These are phyloP conservation scores for Limnanthes douglasii DNA, from an alignment of 345 rosid genomes.

Conservation along the genomic window DNA sequence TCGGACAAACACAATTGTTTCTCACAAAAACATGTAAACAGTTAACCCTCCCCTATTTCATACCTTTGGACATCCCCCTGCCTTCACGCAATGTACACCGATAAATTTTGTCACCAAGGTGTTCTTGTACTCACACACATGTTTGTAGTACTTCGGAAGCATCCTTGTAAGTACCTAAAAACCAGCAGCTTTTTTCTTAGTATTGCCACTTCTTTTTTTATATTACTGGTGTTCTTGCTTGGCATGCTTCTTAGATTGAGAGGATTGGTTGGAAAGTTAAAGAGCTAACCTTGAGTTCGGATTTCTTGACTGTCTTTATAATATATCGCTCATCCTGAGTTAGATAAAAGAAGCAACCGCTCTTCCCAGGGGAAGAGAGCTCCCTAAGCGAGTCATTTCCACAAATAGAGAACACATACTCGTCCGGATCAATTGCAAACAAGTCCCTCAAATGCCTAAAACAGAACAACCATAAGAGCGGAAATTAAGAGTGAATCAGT, in stretches of 20 bases:
- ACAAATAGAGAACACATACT: constrained; percentile 58
- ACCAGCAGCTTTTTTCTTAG: constrained; percentile 9
- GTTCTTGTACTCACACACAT: constrained; percentile 48
- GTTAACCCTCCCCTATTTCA: background rate
- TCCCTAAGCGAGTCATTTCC: constrained; percentile 62
- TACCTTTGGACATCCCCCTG: constrained; percentile 55
- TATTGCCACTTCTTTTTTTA: constrained; percentile 13
- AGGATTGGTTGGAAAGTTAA: background rate
- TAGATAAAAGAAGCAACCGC: constrained; percentile 57
- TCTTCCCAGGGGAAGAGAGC: constrained; percentile 67
- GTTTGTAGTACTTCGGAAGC: constrained; percentile 48
- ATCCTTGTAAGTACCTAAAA: constrained; percentile 45
- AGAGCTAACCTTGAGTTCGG: constrained; percentile 60
- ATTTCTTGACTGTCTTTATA: constrained; percentile 63
- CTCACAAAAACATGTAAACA: too few relatives aligned
- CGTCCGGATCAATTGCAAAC: constrained; percentile 45
- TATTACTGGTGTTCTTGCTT: constrained; percentile 11
- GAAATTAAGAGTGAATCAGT: too few relatives aligned
- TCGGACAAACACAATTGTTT: background rate
- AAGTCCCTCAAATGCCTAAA: constrained; percentile 51
- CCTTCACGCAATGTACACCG: constrained; percentile 57
- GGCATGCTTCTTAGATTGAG: constrained; percentile 4
- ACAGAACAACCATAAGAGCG: constrained; percentile 9
- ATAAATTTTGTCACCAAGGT: constrained; percentile 54
- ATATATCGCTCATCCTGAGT: constrained; percentile 59